Evolutionary conservation across 768 basidiomycete genomes (phyloP), one percentile per base, ranked within the genome.

Genomic region (Sarcomyxa edulis): DNA sequence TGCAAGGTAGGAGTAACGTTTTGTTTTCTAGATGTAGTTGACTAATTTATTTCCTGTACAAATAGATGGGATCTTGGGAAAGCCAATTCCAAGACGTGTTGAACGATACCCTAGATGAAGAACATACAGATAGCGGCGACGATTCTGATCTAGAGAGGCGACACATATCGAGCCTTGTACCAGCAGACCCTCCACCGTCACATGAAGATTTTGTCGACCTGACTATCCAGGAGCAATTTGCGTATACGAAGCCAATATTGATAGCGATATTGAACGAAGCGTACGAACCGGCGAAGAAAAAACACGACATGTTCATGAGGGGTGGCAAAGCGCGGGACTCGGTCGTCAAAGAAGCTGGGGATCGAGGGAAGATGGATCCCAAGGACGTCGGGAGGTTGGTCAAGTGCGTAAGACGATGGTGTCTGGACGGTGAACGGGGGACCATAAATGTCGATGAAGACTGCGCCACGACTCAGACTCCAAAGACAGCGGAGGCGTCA

Each of bases 171-270:
- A 74, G 69, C 40, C 69, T 74, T 3, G 54, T 58, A 15, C 69
- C 70, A 7, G 39, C 37, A 4, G 54, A 68, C 23, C 69, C 74
- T 19, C 60, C 68, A 10, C 73, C 78, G 2, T 39, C 58, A 10
- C 48, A 54, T 2, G 49, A 52, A 0, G 56, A 58, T n/a, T 85
- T 84, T 46, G 52, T 46, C 27, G 55, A 65, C 15, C 65, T 85
- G 21, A 39, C 66, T 5, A 66, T 84, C 6, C 64, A 63, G 14
- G 58, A 72, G 26, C 84, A 89, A 46, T 74, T 90, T 39, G 69
- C 61, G 8, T 85, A 84, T 48, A 66, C 73, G 19, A 85, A 81
- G 44, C 76, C 76, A 2, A 65, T 87, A 10, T 59, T 90, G 29
- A 57, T 50, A 18, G 79, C 77, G 1, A 71, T 87, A 22, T 54